These are phyloP conservation scores for Xylaria curta DNA, from an alignment of 495 filamentous ascomycete species.

Conservation along the genomic window DNA sequence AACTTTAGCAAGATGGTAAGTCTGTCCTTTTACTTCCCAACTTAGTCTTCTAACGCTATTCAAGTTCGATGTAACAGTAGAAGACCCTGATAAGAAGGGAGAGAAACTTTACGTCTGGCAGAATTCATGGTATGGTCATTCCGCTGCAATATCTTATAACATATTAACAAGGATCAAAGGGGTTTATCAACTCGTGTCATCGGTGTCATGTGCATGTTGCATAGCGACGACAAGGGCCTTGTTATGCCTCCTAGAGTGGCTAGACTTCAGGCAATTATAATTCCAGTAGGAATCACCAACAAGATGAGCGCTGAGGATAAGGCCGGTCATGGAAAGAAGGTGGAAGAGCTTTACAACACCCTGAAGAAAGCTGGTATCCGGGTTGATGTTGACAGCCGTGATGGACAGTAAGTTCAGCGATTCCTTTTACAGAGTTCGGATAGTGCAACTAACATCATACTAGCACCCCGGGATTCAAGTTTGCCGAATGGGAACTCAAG, in stretches of 20 bases:
- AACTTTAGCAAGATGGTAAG: conserved; percentile 91
- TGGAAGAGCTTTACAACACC: conserved; percentile 68
- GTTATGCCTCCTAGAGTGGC: conserved; percentile 90
- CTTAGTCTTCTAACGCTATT: neutral
- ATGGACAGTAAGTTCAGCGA: conserved; percentile 51
- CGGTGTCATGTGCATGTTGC: conserved; percentile 97
- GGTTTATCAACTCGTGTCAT: conserved; percentile 94
- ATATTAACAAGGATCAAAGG: conserved; percentile 20
- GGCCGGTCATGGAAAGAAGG: conserved; percentile 69
- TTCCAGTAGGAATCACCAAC: conserved; percentile 92
- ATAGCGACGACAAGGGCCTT: conserved; percentile 92
- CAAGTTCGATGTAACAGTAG: conserved; percentile 87
- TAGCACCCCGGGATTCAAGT: conserved; percentile 95
- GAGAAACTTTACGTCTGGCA: conserved; percentile 91
- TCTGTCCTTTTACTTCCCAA: neutral
- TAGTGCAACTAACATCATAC: conserved; percentile 4
- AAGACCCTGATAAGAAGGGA: conserved; percentile 84
- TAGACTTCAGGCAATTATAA: conserved; percentile 82
- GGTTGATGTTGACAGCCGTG: conserved; percentile 75
- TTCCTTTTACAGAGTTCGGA: neutral
- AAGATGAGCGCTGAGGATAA: conserved; percentile 81
- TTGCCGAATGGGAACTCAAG: conserved; percentile 96
- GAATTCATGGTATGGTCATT: conserved; percentile 75
- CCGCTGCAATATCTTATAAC: neutral
- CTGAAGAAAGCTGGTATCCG: conserved; percentile 73